Base-by-base conservation (phyloP, 2,329 filamentous ascomycete genomes). In the Decorospora gaudefroyi region DNA sequence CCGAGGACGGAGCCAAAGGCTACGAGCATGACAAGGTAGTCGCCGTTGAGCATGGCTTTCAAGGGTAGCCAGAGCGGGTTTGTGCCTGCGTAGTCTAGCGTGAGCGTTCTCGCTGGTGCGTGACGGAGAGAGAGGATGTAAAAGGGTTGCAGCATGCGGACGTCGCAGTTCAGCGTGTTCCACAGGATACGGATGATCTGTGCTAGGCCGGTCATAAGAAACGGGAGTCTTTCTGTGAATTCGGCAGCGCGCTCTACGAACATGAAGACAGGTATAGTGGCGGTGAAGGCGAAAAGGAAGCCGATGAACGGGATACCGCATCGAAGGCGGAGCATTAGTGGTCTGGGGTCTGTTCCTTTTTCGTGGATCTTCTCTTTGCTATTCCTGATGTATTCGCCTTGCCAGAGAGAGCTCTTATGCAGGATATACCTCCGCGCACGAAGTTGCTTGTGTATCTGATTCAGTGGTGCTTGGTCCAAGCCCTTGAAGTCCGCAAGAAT, bases 131-230 rank as follows among this genome's bases (percentile, higher is more conserved):
- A 85, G 2, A 90, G 78, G 46, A 87, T 80, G 62, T 85, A 87
- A 61, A 86, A 90, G 2, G 86, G 86, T 65, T 89, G 85, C 67
- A 88, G 81, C 77, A 88, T 84, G 28, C 86, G 83, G 32, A 88
- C 77, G 17, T 83, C 80, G 42, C 80, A 84, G 59, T 89, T 87
- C 49, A 89, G 74, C 3, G 81, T 80, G 48, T 79, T 79, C 86
- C 85, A 90, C 31, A 78, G 73, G 15, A 88, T 76, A 66, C 87
- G 88, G 57, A 89, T 78, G 43, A 76, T 68, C 13, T 88, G 84
- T 1, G 85, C 83, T 5, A 87, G 61, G 2, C 78, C 76, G 0
- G 86, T 89, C 21, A 88, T 71, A 6, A 84, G 70, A 78, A 83
- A 88, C 0, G 85, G 82, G 1, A 82, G 76, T 50, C 79, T 80